These are phyloP conservation scores for Pestalotiopsis sp. DNA, from an alignment of 2,329 filamentous ascomycete genomes.

Conservation along the genomic window DNA sequence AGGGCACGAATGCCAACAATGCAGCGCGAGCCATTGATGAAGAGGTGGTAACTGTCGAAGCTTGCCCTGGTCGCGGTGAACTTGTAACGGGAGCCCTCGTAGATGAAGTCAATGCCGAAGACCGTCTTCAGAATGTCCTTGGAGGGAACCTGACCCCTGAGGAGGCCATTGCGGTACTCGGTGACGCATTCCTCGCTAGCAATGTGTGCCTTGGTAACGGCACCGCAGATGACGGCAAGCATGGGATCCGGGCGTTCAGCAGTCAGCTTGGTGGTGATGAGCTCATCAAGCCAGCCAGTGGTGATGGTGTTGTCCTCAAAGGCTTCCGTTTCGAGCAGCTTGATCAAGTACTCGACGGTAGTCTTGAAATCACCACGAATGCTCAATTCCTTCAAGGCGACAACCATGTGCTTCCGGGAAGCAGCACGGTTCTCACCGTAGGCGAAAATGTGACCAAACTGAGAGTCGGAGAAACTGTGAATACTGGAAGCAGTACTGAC, in stretches of 20 bases:
- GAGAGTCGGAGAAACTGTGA: slow-evolving; percentile 98
- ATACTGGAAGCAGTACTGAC: slow-evolving; percentile 96
- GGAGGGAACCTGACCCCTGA: slow-evolving; percentile 95
- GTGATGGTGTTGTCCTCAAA: slow-evolving; percentile 99
- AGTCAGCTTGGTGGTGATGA: slow-evolving; percentile 96
- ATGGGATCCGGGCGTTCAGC: slow-evolving; percentile 93
- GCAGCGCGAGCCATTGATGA: slow-evolving; percentile 98
- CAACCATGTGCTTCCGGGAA: slow-evolving; percentile 98
- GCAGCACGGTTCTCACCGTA: slow-evolving; percentile 97
- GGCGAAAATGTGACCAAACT: slow-evolving; percentile 99
- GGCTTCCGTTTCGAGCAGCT: slow-evolving; percentile 95
- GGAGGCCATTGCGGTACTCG: slow-evolving; percentile 85
- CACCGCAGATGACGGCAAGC: slow-evolving; percentile 93
- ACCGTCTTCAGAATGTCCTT: slow-evolving; percentile 98
- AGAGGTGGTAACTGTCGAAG: slow-evolving; percentile 91
- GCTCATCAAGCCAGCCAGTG: slow-evolving; percentile 97
- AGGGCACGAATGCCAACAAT: slow-evolving; percentile 90
- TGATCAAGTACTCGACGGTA: slow-evolving; percentile 98
- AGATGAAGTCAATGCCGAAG: slow-evolving; percentile 98
- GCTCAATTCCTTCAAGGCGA: slow-evolving; percentile 96
- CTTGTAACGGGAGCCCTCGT: slow-evolving; percentile 95
- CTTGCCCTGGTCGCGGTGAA: slow-evolving; percentile 96
- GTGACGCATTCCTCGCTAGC: slow-evolving; percentile 87
- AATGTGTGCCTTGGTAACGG: slow-evolving; percentile 91
- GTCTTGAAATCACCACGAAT: slow-evolving; percentile 99